Conservation (phyloP, 2,329 filamentous ascomycete species). For the Monilinia aucupariae region DNA sequence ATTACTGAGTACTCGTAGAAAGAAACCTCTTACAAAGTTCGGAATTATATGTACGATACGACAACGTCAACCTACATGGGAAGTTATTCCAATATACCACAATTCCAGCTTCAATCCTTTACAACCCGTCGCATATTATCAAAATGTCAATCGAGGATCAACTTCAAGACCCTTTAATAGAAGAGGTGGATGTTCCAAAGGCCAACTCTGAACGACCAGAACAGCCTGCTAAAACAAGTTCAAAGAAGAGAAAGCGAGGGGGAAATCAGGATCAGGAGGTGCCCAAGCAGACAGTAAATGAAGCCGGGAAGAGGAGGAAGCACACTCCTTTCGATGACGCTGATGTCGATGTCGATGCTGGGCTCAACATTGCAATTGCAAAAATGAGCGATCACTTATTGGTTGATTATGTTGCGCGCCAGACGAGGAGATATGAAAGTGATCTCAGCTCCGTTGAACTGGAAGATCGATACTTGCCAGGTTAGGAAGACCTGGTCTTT, state of each 20-base stretch:
- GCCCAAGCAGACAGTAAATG: constrained; percentile 12
- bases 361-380: constrained; percentile 73
- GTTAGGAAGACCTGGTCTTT: constrained; percentile 42
- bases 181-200: constrained; percentile 26
- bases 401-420: constrained; percentile 78
- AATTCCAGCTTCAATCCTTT: neutral
- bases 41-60: neutral
- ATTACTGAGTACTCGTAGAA: no score
- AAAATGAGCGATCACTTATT: constrained; percentile 78
- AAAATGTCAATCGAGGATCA: constrained; percentile 29
- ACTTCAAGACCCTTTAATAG: constrained; percentile 33
- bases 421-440: constrained; percentile 69
- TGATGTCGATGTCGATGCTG: constrained; percentile 60
- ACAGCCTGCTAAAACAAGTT: constrained; percentile 12
- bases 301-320: constrained; percentile 47
- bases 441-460: constrained; percentile 81
- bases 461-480: constrained; percentile 73
- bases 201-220: constrained; percentile 23
- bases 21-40: neutral
- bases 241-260: constrained; percentile 34
- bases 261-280: constrained; percentile 21
- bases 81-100: neutral
- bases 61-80: neutral
- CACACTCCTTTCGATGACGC: constrained; percentile 49
- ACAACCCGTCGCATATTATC: neutral